These are phyloP conservation scores for Sporothrix luriei DNA, from an alignment of 2,329 filamentous ascomycete species.

Conservation along the genomic window DNA sequence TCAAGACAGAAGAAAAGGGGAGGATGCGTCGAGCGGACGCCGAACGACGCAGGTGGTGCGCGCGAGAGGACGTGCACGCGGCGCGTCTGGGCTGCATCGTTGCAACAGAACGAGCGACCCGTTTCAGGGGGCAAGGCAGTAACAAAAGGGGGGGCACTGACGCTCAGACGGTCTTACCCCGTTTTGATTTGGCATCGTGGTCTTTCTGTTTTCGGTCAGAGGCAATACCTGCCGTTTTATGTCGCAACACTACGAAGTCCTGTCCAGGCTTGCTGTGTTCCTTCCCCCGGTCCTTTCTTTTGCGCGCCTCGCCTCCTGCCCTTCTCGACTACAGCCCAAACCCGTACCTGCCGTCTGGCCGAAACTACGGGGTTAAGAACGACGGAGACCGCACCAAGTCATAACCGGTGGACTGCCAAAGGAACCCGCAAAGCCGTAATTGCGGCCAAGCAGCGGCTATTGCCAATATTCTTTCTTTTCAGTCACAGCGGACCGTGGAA, in stretches of 20 bases:
- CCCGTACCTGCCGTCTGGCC: neutral
- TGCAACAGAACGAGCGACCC: slow-evolving; percentile 16
- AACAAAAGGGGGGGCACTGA: neutral
- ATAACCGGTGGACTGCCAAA: slow-evolving; percentile 17
- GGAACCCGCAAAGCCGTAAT: slow-evolving; percentile 22
- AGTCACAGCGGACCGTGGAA: neutral
- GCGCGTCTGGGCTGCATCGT: slow-evolving; percentile 22
- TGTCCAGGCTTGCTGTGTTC: neutral
- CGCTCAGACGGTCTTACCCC: neutral
- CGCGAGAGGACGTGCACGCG: slow-evolving; percentile 28
- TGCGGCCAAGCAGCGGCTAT: slow-evolving; percentile 27
- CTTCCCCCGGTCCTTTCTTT: neutral
- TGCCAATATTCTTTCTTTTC: slow-evolving; percentile 28
- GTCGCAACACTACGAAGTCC: too few species aligned
- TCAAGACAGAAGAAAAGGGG: slow-evolving; percentile 23
- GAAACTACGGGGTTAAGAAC: slow-evolving; percentile 16
- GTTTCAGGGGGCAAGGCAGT: slow-evolving; percentile 24
- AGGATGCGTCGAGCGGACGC: neutral
- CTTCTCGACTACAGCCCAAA: slow-evolving; percentile 9
- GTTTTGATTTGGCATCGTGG: slow-evolving; percentile 19
- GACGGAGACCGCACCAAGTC: slow-evolving; percentile 4
- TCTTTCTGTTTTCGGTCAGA: slow-evolving; percentile 12
- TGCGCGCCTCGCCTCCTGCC: neutral
- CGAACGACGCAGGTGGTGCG: slow-evolving; percentile 18
- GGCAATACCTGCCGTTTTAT: too few species aligned